Evolutionary conservation across 1,284 basidiomycete species (phyloP).

Genomic region (Ceratobasidium sp.): DNA sequence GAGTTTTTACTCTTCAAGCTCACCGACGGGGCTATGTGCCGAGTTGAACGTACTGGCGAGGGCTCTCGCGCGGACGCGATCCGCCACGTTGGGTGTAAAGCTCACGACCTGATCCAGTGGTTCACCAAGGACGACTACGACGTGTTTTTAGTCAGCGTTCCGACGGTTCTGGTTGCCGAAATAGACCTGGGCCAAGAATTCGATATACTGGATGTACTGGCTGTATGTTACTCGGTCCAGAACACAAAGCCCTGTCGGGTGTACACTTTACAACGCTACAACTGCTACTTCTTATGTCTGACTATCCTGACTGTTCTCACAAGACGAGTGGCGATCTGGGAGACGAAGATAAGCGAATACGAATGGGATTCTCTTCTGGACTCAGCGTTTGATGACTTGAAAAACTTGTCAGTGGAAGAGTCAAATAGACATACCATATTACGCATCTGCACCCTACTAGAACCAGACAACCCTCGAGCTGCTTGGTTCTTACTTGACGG

Average conservation of each 20-base stretch:
- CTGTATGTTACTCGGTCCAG: neutral
- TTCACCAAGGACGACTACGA: neutral
- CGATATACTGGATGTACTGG: neutral
- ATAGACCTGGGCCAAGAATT: neutral
- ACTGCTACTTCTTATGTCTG: constrained; percentile 1
- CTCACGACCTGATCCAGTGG: constrained; percentile 24
- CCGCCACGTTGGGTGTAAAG: neutral
- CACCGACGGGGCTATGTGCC: neutral
- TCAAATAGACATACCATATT: neutral
- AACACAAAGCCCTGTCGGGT: neutral
- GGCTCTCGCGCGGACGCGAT: constrained; percentile 1
- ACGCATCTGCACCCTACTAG: neutral
- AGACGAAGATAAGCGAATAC: neutral
- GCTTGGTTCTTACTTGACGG: neutral
- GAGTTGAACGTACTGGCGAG: neutral
- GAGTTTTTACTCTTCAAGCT: no score
- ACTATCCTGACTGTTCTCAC: neutral
- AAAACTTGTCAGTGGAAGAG: neutral
- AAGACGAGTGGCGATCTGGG: neutral
- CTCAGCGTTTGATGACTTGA: neutral
- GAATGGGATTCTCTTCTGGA: neutral
- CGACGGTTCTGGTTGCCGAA: neutral
- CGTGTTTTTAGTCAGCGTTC: neutral
- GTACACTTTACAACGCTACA: neutral
- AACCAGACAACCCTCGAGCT: neutral